These are phyloP conservation scores for Beauveria rudraprayagi DNA, from an alignment of 2,329 filamentous ascomycete genomes.

Conservation along the genomic window DNA sequence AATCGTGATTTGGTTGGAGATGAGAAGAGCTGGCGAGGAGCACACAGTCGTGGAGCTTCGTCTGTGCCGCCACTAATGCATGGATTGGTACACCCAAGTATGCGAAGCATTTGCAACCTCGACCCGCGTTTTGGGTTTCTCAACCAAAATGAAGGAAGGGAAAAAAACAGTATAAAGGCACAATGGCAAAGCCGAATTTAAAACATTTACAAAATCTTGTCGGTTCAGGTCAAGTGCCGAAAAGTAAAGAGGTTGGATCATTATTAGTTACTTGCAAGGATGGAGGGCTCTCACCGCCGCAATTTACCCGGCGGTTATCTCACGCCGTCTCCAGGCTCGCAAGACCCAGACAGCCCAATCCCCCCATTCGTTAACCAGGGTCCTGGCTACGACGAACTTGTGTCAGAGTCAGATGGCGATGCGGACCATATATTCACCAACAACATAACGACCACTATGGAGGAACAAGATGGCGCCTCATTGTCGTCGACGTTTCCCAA, in stretches of 20 bases:
- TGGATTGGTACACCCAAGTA: constrained; percentile 6
- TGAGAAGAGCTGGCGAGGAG: background rate
- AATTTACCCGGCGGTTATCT: constrained; percentile 22
- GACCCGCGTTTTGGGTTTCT: background rate
- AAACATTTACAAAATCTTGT: background rate
- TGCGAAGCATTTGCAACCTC: constrained; percentile 8
- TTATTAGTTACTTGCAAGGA: constrained; percentile 2
- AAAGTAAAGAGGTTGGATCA: constrained; percentile 6
- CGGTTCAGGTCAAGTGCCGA: background rate
- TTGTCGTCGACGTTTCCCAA: constrained; percentile 67
- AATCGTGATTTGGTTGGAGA: constrained; percentile 2
- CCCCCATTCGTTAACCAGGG: background rate
- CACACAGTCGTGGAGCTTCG: constrained; percentile 3
- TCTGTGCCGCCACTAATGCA: constrained; percentile 8
- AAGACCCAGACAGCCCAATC: background rate
- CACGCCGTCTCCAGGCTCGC: constrained; percentile 8
- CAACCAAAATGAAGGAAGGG: background rate
- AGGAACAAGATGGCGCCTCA: constrained; percentile 40
- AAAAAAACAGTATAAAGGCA: constrained; percentile 1
- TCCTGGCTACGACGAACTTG: background rate
- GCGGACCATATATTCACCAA: background rate
- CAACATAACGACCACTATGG: constrained; percentile 39
- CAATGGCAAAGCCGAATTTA: background rate
- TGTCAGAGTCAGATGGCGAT: background rate
- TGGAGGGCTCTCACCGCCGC: constrained; percentile 14